phyloP scores from a whole-genome alignment of 2,329 filamentous ascomycete genomes.

The Fusarium avenaceum region DNA sequence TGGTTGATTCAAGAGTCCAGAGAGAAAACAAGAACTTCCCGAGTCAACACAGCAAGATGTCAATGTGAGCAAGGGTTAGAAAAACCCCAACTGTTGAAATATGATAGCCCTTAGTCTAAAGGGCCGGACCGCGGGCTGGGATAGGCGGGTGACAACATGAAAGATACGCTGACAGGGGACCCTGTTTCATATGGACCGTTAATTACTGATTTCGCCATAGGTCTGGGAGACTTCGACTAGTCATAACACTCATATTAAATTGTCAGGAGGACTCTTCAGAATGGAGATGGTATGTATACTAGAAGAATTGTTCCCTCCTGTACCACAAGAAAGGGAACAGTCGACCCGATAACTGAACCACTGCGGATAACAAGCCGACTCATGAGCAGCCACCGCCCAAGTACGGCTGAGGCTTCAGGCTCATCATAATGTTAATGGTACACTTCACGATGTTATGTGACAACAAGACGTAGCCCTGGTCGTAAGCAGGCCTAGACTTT shows the following conservation, averaged over 20 bases:
- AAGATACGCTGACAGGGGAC: constrained; percentile 1
- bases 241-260: no score
- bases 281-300: neutral
- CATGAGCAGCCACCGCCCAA: neutral
- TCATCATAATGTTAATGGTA: neutral
- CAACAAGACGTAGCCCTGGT: neutral
- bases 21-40: neutral
- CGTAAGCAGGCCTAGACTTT: neutral
- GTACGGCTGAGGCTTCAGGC: neutral
- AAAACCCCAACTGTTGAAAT: constrained; percentile 2
- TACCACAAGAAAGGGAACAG: neutral
- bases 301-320: neutral
- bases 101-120: neutral
- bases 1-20: neutral
- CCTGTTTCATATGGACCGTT: neutral
- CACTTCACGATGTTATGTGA: neutral
- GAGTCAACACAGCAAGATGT: neutral
- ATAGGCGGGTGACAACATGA: neutral
- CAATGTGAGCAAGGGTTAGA: neutral
- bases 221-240: neutral
- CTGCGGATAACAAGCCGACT: neutral
- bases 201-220: neutral
- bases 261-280: no score
- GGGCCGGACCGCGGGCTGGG: neutral
- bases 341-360: neutral